Percentiles rank a stretch among this genome's conserved stretches.
Evolutionary conservation across 805 yeast species (phyloP).

Genomic region (Ogataea dorogensis): DNA sequence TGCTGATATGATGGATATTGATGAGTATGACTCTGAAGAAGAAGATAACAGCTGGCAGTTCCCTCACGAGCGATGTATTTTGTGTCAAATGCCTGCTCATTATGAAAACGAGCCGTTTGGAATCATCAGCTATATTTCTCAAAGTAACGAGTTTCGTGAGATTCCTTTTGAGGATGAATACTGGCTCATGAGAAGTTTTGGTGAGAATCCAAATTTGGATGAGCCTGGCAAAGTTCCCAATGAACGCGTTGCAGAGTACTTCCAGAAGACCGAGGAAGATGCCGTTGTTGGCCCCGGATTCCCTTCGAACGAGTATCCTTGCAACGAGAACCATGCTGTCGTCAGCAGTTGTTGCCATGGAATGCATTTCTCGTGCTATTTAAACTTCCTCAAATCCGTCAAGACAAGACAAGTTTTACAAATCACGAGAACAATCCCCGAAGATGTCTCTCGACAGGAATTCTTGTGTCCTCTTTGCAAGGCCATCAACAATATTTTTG

Average conservation of each 20-base stretch:
- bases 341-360: slow-evolving; percentile 91
- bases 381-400: slow-evolving; percentile 58
- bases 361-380: slow-evolving; percentile 79
- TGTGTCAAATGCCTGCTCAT: slow-evolving; percentile 75
- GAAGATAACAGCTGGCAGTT: slow-evolving; percentile 56
- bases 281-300: slow-evolving; percentile 73
- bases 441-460: slow-evolving; percentile 65
- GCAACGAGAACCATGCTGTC: slow-evolving; percentile 45
- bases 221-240: slow-evolving; percentile 11
- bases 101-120: slow-evolving; percentile 67
- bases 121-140: slow-evolving; percentile 59
- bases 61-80: slow-evolving; percentile 73
- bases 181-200: slow-evolving; percentile 65
- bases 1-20: slow-evolving; percentile 39
- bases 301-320: slow-evolving; percentile 36
- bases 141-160: slow-evolving; percentile 57
- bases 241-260: slow-evolving; percentile 36
- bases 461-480: slow-evolving; percentile 90
- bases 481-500: slow-evolving; percentile 75
- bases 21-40: slow-evolving; percentile 37
- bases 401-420: slow-evolving; percentile 57
- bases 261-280: slow-evolving; percentile 37
- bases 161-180: slow-evolving; percentile 63
- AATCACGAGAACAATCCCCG: slow-evolving; percentile 80
- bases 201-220: slow-evolving; percentile 46